phyloP scores from a whole-genome alignment of 2,329 filamentous ascomycete genomes.

The Zalaria sp. region DNA sequence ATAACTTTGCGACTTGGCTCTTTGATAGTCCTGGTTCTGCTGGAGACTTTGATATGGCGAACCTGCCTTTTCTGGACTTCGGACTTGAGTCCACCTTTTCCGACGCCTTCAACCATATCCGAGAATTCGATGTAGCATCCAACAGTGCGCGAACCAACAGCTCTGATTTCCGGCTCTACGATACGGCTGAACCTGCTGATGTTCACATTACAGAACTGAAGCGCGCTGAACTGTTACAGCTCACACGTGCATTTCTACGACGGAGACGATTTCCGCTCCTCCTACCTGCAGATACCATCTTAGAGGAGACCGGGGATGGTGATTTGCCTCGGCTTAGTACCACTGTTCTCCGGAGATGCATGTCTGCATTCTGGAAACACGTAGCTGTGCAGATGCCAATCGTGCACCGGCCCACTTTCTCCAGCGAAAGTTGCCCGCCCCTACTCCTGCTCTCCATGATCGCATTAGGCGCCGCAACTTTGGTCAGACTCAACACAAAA shows the following conservation, averaged over 20 bases:
- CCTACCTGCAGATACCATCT: neutral
- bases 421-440: constrained; percentile 66
- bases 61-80: constrained; percentile 13
- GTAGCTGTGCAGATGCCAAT: constrained; percentile 88
- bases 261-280: neutral
- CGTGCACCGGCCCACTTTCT: constrained; percentile 82
- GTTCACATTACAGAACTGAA: neutral
- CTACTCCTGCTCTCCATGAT: constrained; percentile 75
- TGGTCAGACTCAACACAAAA: constrained; percentile 65
- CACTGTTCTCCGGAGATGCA: constrained; percentile 87
- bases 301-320: constrained; percentile 1
- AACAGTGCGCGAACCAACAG: neutral
- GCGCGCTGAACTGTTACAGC: neutral
- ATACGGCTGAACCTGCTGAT: neutral
- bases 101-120: neutral
- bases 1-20: constrained; percentile 14
- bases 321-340: constrained; percentile 48
- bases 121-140: constrained; percentile 5
- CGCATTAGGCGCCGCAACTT: constrained; percentile 72
- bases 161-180: neutral
- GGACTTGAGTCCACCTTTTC: constrained; percentile 8
- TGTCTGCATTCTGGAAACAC: constrained; percentile 80
- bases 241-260: neutral
- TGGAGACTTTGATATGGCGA: constrained; percentile 11
- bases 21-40: constrained; percentile 14